phyloP scores from a whole-genome alignment of 1,139 yeast genomes.

The Pichia sp. region DNA sequence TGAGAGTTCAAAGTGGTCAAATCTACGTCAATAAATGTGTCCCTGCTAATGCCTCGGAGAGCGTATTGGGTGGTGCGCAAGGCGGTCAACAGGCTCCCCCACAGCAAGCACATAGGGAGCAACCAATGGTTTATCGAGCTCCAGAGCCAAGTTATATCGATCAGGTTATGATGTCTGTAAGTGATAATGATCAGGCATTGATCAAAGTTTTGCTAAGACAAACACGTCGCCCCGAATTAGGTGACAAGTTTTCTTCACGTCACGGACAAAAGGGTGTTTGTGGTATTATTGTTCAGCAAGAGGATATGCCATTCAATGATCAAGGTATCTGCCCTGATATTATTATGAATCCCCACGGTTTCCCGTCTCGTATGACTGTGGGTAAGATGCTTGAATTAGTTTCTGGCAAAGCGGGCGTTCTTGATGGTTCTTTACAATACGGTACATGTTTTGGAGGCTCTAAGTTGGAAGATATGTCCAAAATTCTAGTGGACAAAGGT shows the following conservation, averaged over 20 bases:
- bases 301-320: constrained; percentile 92
- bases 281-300: constrained; percentile 95
- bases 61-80: constrained; percentile 47
- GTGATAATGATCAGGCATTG: constrained; percentile 91
- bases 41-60: constrained; percentile 82
- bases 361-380: constrained; percentile 99
- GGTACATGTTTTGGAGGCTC: constrained; percentile 99
- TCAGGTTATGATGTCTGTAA: constrained; percentile 95
- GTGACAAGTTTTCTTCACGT: constrained; percentile 94
- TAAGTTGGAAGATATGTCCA: constrained; percentile 91
- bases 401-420: constrained; percentile 96
- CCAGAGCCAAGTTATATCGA: constrained; percentile 96
- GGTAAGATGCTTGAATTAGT: constrained; percentile 97
- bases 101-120: constrained; percentile 49
- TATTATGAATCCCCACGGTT: constrained; percentile 98
- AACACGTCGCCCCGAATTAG: constrained; percentile 95
- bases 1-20: constrained; percentile 85
- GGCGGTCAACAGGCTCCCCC: constrained; percentile 21
- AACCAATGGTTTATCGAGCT: constrained; percentile 87
- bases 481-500: constrained; percentile 84
- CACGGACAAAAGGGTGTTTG: constrained; percentile 99
- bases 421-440: constrained; percentile 85
- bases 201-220: constrained; percentile 90
- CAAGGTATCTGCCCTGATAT: constrained; percentile 89
- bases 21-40: constrained; percentile 89